Percentiles rank a stretch among this genome's conserved stretches.
phyloP scores from a whole-genome alignment of 352 stramenopile species.

The Globisporangium cystogenes region DNA sequence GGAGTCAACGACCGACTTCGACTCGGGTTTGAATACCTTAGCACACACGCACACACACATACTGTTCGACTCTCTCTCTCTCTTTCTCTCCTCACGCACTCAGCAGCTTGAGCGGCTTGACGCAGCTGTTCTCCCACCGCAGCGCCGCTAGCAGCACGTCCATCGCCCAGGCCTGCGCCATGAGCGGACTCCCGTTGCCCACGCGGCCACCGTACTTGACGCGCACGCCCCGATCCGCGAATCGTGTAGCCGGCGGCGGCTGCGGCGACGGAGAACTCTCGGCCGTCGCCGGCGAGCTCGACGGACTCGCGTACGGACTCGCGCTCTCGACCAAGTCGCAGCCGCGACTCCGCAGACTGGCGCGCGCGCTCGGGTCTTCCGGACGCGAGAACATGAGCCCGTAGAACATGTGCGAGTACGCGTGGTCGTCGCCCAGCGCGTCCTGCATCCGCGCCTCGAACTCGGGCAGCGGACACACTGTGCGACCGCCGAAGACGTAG shows the following conservation, averaged over 20 bases:
- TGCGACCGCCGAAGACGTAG: slow-evolving; percentile 19
- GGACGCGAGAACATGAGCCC: slow-evolving; percentile 19
- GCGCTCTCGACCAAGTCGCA: neutral
- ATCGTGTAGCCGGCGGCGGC: neutral
- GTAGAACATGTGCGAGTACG: slow-evolving; percentile 20
- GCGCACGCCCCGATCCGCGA: neutral
- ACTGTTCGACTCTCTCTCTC: too few relatives aligned
- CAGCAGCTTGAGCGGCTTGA: slow-evolving; percentile 3
- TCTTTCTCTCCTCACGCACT: neutral
- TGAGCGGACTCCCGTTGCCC: slow-evolving; percentile 16
- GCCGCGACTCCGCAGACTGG: slow-evolving; percentile 15
- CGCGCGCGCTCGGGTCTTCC: slow-evolving; percentile 2
- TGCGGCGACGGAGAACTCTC: neutral
- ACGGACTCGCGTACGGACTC: slow-evolving; percentile 2
- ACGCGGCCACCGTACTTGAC: slow-evolving; percentile 17
- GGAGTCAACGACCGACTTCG: too few relatives aligned
- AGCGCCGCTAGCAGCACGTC: slow-evolving; percentile 25
- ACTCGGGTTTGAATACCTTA: too few relatives aligned
- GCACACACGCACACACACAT: neutral
- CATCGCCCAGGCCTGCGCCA: slow-evolving; percentile 24
- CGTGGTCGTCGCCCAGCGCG: slow-evolving; percentile 3
- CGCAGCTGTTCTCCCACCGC: slow-evolving; percentile 22
- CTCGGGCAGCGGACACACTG: slow-evolving; percentile 19
- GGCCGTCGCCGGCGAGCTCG: neutral
- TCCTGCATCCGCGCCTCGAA: slow-evolving; percentile 13